These are phyloP conservation scores for Kuraishia piskuri DNA, from an alignment of 805 yeast genomes.

Conservation along the genomic window DNA sequence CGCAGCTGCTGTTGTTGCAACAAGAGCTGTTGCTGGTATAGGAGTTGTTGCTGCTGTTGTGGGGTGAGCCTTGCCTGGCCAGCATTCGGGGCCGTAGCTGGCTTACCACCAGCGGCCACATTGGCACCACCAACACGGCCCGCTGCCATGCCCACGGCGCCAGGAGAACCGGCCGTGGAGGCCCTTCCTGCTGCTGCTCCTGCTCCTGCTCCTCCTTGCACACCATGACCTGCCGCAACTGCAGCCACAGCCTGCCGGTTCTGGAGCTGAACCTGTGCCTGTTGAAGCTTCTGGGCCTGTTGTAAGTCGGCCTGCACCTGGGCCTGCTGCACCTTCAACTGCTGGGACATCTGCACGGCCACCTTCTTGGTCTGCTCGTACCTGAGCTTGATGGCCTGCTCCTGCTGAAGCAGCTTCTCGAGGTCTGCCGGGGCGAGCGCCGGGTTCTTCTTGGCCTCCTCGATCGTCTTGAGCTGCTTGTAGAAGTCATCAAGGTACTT, in stretches of 20 bases:
- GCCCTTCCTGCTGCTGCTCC: background rate
- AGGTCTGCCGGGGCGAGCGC: conserved; percentile 35
- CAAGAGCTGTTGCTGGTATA: background rate
- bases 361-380: conserved; percentile 41
- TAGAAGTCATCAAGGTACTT: conserved; percentile 39
- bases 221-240: too few species aligned
- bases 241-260: conserved; percentile 3
- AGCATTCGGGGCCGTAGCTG: background rate
- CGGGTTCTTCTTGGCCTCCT: conserved; percentile 35
- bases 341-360: conserved; percentile 37
- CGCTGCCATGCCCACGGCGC: background rate
- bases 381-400: conserved; percentile 35
- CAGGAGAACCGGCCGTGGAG: background rate
- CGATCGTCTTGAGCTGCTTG: conserved; percentile 40
- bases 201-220: conserved; percentile 2
- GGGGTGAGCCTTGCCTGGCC: background rate
- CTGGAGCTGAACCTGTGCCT: conserved; percentile 2
- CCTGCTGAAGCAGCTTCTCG: conserved; percentile 37
- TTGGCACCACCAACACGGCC: background rate
- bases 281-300: conserved; percentile 4
- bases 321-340: conserved; percentile 17
- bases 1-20: background rate
- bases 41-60: conserved; percentile 3
- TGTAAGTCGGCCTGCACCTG: conserved; percentile 2
- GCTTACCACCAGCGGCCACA: background rate